Evolutionary conservation across 176 grass and related monocot genomes (phyloP).

Genomic region (Phyllostachys edulis): DNA sequence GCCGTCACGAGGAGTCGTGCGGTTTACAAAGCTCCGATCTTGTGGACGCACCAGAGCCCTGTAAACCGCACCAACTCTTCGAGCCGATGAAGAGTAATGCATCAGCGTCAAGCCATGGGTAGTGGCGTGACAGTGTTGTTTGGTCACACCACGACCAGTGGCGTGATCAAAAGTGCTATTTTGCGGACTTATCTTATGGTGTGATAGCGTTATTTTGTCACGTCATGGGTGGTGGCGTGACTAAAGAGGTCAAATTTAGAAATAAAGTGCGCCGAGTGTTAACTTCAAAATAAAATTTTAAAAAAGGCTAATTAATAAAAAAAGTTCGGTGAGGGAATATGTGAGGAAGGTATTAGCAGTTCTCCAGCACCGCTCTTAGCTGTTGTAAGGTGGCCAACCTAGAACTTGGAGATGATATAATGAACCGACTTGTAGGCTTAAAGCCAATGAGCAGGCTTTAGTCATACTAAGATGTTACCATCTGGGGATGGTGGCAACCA

Average conservation of each 20-base stretch:
- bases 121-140: no score
- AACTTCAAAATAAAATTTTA: no score
- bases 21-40: not conserved
- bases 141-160: no score
- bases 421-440: not conserved
- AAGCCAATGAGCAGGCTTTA: not conserved
- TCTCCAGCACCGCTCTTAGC: not conserved
- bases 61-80: conserved; percentile 19
- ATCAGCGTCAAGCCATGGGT: no score
- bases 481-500: conserved; percentile 15
- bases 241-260: no score
- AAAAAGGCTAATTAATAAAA: no score
- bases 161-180: no score
- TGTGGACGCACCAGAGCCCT: not conserved
- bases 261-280: no score
- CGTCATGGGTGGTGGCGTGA: no score
- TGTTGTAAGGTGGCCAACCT: not conserved
- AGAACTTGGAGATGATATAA: not conserved
- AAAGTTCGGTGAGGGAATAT: conserved; percentile 29
- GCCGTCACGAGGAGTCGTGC: not conserved
- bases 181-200: no score
- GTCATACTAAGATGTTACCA: not conserved
- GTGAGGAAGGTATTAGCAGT: conserved; percentile 30
- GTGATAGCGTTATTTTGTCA: no score
- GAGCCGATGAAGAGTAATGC: not conserved